Percentiles rank a stretch among this genome's conserved stretches.
phyloP scores from a whole-genome alignment of 2,329 filamentous ascomycete genomes.

The Penicillium oxalicum region DNA sequence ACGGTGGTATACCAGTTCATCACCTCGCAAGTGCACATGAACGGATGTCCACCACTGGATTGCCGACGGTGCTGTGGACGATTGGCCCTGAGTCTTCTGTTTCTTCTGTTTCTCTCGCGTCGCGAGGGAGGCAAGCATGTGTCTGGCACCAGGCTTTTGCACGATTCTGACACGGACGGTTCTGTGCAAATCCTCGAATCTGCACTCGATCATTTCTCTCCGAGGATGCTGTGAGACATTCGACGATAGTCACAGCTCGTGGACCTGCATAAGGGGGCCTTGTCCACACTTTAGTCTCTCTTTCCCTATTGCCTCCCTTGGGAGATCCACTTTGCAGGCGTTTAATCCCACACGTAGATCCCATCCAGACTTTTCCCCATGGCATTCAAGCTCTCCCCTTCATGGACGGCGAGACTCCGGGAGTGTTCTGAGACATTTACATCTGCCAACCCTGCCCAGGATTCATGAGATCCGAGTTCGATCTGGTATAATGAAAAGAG shows the following conservation, averaged over 20 bases:
- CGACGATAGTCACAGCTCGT: not conserved
- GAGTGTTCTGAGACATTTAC: too few relatives aligned
- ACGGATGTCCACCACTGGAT: too few relatives aligned
- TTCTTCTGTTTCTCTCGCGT: not conserved
- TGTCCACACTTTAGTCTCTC: slow-evolving; percentile 1
- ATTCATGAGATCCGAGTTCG: too few relatives aligned
- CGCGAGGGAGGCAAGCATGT: slow-evolving; percentile 8
- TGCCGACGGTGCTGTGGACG: too few relatives aligned
- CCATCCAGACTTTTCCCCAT: not conserved
- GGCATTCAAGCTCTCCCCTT: too few relatives aligned
- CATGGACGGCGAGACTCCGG: too few relatives aligned
- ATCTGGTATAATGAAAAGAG: too few relatives aligned
- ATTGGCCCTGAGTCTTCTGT: too few relatives aligned
- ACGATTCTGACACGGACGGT: slow-evolving; percentile 8
- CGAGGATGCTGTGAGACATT: not conserved
- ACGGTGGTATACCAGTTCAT: too few relatives aligned
- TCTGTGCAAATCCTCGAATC: not conserved
- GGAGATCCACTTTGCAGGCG: slow-evolving; percentile 2
- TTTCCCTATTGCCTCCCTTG: slow-evolving; percentile 1
- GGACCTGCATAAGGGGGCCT: slow-evolving; percentile 3
- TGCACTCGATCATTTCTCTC: not conserved
- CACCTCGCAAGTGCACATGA: too few relatives aligned
- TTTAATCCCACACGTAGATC: slow-evolving; percentile 1
- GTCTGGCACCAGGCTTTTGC: slow-evolving; percentile 19
- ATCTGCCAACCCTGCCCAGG: too few relatives aligned